Evolutionary conservation across 2,329 filamentous ascomycete genomes (phyloP).

Genomic region (Trichophyton simii): DNA sequence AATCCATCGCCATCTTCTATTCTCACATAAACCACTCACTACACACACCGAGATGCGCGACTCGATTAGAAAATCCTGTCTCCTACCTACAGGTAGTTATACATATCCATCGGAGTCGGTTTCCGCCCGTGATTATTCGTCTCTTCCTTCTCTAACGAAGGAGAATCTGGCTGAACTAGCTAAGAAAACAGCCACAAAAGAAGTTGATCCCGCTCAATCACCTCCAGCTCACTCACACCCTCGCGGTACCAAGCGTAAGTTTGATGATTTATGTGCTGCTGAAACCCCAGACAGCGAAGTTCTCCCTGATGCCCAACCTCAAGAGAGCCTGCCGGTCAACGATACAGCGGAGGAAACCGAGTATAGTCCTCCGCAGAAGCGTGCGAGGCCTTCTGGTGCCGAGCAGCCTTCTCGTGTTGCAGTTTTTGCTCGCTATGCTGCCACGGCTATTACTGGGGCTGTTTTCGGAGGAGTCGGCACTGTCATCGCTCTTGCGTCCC

Average conservation of each 20-base stretch:
- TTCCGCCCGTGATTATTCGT: no score
- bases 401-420: slow-evolving; percentile 7
- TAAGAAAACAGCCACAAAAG: neutral
- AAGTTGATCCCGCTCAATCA: neutral
- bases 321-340: neutral
- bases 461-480: slow-evolving; percentile 32
- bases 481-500: slow-evolving; percentile 29
- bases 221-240: neutral
- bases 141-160: neutral
- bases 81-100: no score
- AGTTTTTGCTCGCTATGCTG: slow-evolving; percentile 26
- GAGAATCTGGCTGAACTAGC: neutral
- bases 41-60: no score
- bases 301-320: slow-evolving; percentile 8
- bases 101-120: no score
- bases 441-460: slow-evolving; percentile 29
- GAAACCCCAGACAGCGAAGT: neutral
- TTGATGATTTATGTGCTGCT: neutral
- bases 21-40: no score
- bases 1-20: no score
- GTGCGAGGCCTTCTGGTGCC: slow-evolving; percentile 16
- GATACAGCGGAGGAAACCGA: slow-evolving; percentile 5
- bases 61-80: no score
- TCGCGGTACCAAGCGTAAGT: slow-evolving; percentile 7
- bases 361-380: slow-evolving; percentile 16